A percentile compares a stretch with the other conserved stretches of the same genome.
These are phyloP conservation scores for Dendrobium nobile DNA, from an alignment of 106 monocot species.

Conservation along the genomic window DNA sequence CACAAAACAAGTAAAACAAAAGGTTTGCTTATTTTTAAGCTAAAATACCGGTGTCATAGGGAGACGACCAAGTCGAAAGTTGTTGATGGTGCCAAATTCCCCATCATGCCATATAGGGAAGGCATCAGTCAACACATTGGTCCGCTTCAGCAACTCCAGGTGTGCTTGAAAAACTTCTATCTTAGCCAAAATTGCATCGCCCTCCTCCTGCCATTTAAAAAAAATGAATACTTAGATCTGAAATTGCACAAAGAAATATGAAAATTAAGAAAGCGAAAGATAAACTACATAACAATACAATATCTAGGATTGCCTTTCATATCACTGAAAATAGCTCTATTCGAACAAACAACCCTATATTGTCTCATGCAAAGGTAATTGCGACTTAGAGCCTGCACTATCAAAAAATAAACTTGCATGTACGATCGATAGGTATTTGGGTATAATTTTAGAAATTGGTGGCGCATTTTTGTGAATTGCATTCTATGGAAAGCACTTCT, in stretches of 20 bases:
- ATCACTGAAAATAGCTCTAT: not conserved
- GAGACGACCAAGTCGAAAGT: constrained; percentile 93
- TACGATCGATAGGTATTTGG: not conserved
- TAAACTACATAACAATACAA: not conserved
- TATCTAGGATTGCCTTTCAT: not conserved
- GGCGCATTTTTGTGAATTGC: not conserved
- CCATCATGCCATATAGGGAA: constrained; percentile 91
- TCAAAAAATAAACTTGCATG: not conserved
- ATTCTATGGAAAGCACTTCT: not conserved
- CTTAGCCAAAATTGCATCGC: constrained; percentile 94
- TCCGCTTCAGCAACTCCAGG: constrained; percentile 77
- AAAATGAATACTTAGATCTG: not conserved
- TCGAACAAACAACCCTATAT: not conserved
- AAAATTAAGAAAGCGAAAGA: not conserved
- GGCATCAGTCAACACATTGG: constrained; percentile 91
- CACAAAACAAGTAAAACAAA: not conserved
- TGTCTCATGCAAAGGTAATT: not conserved
- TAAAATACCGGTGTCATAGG: constrained; percentile 66
- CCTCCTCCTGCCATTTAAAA: constrained; percentile 63
- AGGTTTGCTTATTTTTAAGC: not conserved
- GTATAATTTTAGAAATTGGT: not conserved
- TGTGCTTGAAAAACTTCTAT: constrained; percentile 95
- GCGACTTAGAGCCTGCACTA: not conserved
- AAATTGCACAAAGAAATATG: not conserved
- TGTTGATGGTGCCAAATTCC: constrained; percentile 95